Evolutionary conservation across 495 filamentous ascomycete genomes (phyloP), one percentile per base, ranked within the genome.

Genomic region (Tuber melanosporum): DNA sequence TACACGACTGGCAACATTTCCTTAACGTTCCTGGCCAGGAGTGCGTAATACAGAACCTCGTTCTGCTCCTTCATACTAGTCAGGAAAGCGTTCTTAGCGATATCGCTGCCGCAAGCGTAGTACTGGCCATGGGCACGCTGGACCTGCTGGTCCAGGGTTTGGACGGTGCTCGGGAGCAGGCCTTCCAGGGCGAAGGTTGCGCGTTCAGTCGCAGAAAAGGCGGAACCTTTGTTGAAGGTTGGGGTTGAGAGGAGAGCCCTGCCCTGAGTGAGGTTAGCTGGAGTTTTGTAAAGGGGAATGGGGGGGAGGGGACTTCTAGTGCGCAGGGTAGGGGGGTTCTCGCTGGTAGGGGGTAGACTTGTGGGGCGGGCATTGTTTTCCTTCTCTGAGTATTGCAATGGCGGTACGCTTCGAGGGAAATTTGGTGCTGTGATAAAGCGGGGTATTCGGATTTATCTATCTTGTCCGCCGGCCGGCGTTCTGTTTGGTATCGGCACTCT

Each of bases 1-100:
- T 97, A 97, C 45, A 97, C 93, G 17, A 97, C 85, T 66, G 90
- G 88, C 80, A 97, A 93, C 92, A 97, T 94, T 83, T 97, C 94
- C 78, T 92, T 91, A 6, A 92, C n/a, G 49, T 57, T 57, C 49
- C 49, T n/a, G 22, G 49, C 49, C 6, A 26, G 39, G 82, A 91
- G 91, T 82, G 86, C 89, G 80, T 91, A 95, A 80, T 90, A 94
- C 14, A 95, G 84, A 10, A 94, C 92, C 72, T 91, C 77, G 85
- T 94, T 97, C 84, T 97, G 94, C 74, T 92, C 89, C 82, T 92
- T 90, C 87, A 97, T 87, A 81, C 90, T 90, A 26, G 90, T 90
- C 88, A 93, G 91, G 83, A 93, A 97, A 0, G 92, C 94, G 78
- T 95, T 94, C 85, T 93, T 93, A 20, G 89, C 90, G 70, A 95